Conservation (phyloP, 2,329 filamentous ascomycete genomes). For the Fusarium coffeatum region DNA sequence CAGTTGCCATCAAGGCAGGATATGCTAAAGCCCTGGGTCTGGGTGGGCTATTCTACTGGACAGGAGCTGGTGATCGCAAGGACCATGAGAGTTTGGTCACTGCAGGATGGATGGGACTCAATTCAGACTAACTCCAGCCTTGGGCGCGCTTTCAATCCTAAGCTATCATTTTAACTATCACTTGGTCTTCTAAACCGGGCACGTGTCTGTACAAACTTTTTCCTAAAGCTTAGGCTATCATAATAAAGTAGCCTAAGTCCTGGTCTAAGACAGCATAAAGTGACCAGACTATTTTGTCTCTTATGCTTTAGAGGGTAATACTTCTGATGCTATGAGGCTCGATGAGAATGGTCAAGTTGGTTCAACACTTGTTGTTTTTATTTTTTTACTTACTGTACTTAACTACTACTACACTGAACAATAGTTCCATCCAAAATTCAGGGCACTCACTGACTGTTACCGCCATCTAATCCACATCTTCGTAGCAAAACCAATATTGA, state of each 20-base stretch:
- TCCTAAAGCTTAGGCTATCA: neutral
- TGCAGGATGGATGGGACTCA: constrained; percentile 67
- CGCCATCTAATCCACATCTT: neutral
- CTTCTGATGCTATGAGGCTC: neutral
- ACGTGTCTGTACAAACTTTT: neutral
- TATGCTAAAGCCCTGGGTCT: constrained; percentile 67
- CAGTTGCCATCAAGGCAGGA: constrained; percentile 70
- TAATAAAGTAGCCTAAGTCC: neutral
- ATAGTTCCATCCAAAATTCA: neutral
- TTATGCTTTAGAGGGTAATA: neutral
- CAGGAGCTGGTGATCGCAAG: constrained; percentile 68
- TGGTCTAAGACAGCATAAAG: neutral
- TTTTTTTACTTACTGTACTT: neutral
- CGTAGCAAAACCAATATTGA: neutral
- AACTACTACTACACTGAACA: neutral
- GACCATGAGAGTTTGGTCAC: constrained; percentile 68
- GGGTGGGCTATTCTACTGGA: constrained; percentile 77
- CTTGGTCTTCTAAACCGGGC: neutral
- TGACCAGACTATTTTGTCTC: neutral
- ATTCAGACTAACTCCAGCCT: neutral
- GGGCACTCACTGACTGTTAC: neutral
- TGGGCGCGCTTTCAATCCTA: no score
- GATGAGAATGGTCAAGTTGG: neutral
- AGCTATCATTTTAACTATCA: neutral
- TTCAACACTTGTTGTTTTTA: neutral